Base-by-base conservation (phyloP, 345 rosid species). In the Ailanthus altissimus region DNA sequence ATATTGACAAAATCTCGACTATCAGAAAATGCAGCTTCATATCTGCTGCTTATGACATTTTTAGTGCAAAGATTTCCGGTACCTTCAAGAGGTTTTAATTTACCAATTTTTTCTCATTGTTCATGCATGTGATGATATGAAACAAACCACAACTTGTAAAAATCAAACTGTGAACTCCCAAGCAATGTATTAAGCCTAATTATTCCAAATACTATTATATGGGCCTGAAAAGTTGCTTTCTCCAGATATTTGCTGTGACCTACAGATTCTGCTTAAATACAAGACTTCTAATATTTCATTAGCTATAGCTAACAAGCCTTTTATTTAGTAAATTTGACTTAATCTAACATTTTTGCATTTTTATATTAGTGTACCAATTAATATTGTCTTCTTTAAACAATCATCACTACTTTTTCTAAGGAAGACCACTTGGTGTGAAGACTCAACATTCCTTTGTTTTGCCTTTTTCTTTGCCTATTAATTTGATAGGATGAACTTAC, bases 61-160 rank as follows among this genome's bases (percentile, higher is more conserved):
- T 95, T 86, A 78, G 68, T 64, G 97, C 99, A 79, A 95, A 95
- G 88, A 84, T 93, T 83, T 95, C 99, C 57, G 99, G 99, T 78
- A 92, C 98, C 85, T 92, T 93, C 83, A 92, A 91, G 88, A 95
- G 98, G 99, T 95, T 85, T 74, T 82, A n/a, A 51, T 71, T 67
- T 63, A 64, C 79, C 51, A 75, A 40, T 36, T 75, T 80, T 49
- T 28, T 60, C 83, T 72, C 57, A 18, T 43, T 36, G 54, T 53
- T 50, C 54, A 61, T 70, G 42, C 66, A 62, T 49, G n/a, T n/a
- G n/a, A n/a, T n/a, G n/a, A n/a, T n/a, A n/a, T n/a, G n/a, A n/a
- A n/a, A n/a, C n/a, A n/a, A n/a, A n/a, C n/a, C 47, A 25, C 42
- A 43, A 43, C 25, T 13, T 23, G 66, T 28, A 28, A 28, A 54